Evolutionary conservation across 2,329 filamentous ascomycete genomes (phyloP).

Genomic region (Sporothrix mexicana): DNA sequence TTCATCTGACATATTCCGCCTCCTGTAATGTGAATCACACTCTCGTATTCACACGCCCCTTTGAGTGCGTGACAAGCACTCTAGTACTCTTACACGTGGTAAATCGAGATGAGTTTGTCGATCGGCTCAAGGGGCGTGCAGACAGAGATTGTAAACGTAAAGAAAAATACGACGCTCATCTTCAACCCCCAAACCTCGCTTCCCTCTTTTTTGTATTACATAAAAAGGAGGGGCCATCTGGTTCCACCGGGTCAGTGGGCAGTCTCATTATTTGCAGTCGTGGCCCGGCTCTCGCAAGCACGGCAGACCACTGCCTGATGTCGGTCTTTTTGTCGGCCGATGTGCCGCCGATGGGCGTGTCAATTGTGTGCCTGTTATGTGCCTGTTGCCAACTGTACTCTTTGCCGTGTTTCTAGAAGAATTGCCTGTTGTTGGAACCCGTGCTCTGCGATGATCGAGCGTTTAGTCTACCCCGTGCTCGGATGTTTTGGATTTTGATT

Average conservation of each 20-base stretch:
- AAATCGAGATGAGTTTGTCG: neutral
- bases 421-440: neutral
- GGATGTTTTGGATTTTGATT: neutral
- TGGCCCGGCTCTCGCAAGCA: neutral
- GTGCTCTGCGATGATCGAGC: no score
- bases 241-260: neutral
- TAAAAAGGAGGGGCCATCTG: neutral
- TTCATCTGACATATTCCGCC: neutral
- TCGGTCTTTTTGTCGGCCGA: neutral
- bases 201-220: neutral
- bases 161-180: neutral
- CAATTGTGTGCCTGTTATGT: neutral
- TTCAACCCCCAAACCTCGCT: neutral
- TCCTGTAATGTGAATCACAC: neutral
- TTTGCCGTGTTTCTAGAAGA: constrained; percentile 19
- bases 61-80: neutral
- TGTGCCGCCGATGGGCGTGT: constrained; percentile 11
- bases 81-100: neutral
- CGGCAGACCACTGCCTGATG: neutral
- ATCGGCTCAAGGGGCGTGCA: neutral
- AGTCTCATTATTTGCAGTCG: neutral
- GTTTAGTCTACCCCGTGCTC: neutral
- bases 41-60: neutral
- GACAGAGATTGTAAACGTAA: neutral
- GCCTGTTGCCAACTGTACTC: no score